Evolutionary conservation across 306 rosid species (phyloP), one percentile per base, ranked within the genome.

Genomic region (Purshia tridentata): DNA sequence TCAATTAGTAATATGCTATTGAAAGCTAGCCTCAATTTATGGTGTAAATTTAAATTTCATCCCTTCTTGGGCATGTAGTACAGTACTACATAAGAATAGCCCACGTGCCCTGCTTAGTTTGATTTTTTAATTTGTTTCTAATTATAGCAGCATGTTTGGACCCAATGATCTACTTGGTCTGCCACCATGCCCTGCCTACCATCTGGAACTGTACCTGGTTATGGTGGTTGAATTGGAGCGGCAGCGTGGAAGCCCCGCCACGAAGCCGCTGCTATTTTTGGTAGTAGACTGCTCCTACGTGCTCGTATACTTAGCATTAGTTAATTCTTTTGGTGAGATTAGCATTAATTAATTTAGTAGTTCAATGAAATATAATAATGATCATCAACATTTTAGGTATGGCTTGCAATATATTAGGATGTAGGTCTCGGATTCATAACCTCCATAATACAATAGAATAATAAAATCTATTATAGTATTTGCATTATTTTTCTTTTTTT

Each of bases 211-310:
- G 16, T 8, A n/a, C 51, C 8, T 65, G 39, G n/a, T 10, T 10
- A 5, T 20, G 51, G 39, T n/a, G 1, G 52, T 0, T 18, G 42
- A 16, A 18, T 18, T 42, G 6, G 65, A 7, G 22, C 16, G 48
- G 65, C 15, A 14, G 9, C 75, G 55, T 41, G 75, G 75, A 44
- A 56, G 66, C 42, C 55, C 75, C 46, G 56, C 75, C 46, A 56
- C 66, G 37, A 19, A 44, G 15, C 51, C 42, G 0, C 16, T 19
- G 1, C 5, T 51, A n/a, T 9, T 0, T 13, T 16, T n/a, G 5
- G 0, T 18, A 6, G 9, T 54, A 6, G 29, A 23, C 29, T 23
- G 29, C 29, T 23, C n/a, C 56, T 11, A 9, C 29, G 29, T 23
- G 29, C 2, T 23, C 29, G 29, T 2, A 23, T 23, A 23, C 1